A percentile compares a stretch with the other conserved stretches of the same genome.
phyloP scores from a whole-genome alignment of 352 stramenopile genomes.

The Phytophthora litchii region DNA sequence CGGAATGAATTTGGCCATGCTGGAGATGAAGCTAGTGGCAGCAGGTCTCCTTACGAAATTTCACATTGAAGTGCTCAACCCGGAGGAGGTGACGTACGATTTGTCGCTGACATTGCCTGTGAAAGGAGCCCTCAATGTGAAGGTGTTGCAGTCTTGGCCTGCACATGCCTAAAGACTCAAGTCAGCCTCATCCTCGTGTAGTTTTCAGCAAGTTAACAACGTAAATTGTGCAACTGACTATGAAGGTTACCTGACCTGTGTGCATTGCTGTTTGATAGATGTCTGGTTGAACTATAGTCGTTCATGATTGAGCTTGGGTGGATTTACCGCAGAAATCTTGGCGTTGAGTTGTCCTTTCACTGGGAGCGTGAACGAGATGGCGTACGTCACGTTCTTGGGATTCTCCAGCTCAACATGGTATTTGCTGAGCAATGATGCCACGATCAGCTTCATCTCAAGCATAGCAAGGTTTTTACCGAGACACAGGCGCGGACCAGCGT shows the following conservation, averaged over 20 bases:
- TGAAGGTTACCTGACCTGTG: not conserved
- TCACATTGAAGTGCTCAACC: slow-evolving; percentile 40
- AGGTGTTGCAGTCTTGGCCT: slow-evolving; percentile 31
- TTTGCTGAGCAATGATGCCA: slow-evolving; percentile 57
- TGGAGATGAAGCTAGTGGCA: slow-evolving; percentile 81
- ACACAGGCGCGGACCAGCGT: slow-evolving; percentile 70
- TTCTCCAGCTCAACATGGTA: slow-evolving; percentile 55
- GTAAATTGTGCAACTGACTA: not conserved
- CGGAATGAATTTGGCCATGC: slow-evolving; percentile 69
- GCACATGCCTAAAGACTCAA: slow-evolving; percentile 1
- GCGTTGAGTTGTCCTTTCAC: slow-evolving; percentile 44
- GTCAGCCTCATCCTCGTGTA: not conserved
- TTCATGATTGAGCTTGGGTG: not conserved
- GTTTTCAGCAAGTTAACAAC: not conserved
- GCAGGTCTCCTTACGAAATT: slow-evolving; percentile 58
- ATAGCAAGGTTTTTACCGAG: slow-evolving; percentile 80
- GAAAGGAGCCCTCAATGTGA: slow-evolving; percentile 32
- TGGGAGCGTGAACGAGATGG: slow-evolving; percentile 57
- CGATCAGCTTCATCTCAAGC: slow-evolving; percentile 84
- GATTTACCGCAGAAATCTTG: slow-evolving; percentile 38
- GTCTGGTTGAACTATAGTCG: not conserved
- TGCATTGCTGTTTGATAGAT: not conserved
- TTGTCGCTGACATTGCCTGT: slow-evolving; percentile 58
- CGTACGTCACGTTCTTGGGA: slow-evolving; percentile 52
- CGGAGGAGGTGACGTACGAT: slow-evolving; percentile 49